Conservation (phyloP, 2,329 filamentous ascomycete species). For the Penicillium sp. region DNA sequence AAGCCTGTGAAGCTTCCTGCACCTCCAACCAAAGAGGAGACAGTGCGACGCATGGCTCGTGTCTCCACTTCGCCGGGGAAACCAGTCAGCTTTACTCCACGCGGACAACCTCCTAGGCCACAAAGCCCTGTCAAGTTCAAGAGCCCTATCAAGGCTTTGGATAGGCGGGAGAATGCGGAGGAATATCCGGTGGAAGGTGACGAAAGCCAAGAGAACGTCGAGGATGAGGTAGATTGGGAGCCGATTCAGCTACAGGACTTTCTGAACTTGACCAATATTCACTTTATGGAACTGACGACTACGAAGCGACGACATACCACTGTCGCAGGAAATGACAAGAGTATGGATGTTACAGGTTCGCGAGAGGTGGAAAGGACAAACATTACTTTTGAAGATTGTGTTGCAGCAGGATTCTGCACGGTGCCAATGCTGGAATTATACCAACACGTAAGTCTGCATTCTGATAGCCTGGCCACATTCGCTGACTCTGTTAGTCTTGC, state of each 20-base stretch:
- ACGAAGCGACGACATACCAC: conserved; percentile 87
- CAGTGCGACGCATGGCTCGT: conserved; percentile 54
- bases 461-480: background rate
- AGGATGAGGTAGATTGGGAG: conserved; percentile 48
- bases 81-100: conserved; percentile 52
- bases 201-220: conserved; percentile 43
- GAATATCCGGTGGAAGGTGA: conserved; percentile 36
- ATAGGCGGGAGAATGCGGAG: conserved; percentile 10
- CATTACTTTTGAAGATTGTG: conserved; percentile 64
- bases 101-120: conserved; percentile 15
- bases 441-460: conserved; percentile 63
- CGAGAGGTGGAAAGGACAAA: conserved; percentile 20
- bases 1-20: conserved; percentile 69
- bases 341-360: conserved; percentile 16
- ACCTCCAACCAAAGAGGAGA: conserved; percentile 64
- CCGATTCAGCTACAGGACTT: conserved; percentile 86
- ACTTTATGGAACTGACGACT: conserved; percentile 97
- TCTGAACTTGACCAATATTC: conserved; percentile 89
- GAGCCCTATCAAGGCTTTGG: conserved; percentile 29
- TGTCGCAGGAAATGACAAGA: conserved; percentile 50
- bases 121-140: conserved; percentile 19
- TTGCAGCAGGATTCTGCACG: conserved; percentile 85
- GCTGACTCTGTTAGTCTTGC: conserved; percentile 56
- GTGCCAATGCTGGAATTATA: conserved; percentile 92
- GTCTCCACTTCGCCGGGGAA: conserved; percentile 43